Conservation (phyloP, 495 filamentous ascomycete genomes). For the Neurospora sp. region DNA sequence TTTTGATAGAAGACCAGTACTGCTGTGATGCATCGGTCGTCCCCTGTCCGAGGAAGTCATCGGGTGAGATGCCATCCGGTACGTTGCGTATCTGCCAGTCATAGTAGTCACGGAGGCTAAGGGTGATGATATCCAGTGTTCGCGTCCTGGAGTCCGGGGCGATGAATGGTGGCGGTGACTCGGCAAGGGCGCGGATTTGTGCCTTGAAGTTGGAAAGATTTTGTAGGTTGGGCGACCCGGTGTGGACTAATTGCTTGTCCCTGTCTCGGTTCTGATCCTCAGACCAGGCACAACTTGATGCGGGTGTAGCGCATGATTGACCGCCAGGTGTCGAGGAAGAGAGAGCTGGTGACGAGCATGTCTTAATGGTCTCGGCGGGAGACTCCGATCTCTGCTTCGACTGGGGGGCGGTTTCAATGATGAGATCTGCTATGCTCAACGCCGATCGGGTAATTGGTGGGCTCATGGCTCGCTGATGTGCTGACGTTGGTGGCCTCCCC, state of each 20-base stretch:
- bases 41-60: slow-evolving; percentile 17
- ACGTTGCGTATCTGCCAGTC: slow-evolving; percentile 23
- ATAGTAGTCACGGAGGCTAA: slow-evolving; percentile 19
- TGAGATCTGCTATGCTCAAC: slow-evolving; percentile 19
- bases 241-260: not conserved
- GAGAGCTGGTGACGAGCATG: not conserved
- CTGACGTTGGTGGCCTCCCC: not conserved
- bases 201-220: slow-evolving; percentile 11
- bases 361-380: not conserved
- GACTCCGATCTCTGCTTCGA: not conserved
- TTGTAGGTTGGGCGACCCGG: slow-evolving; percentile 7
- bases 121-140: slow-evolving; percentile 15
- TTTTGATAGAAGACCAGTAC: slow-evolving; percentile 22
- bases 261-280: slow-evolving; percentile 5
- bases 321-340: slow-evolving; percentile 7
- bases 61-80: slow-evolving; percentile 17
- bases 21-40: slow-evolving; percentile 13
- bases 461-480: not conserved
- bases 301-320: slow-evolving; percentile 6
- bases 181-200: slow-evolving; percentile 13
- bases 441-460: not conserved
- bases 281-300: slow-evolving; percentile 6
- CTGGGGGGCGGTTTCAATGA: slow-evolving; percentile 5
- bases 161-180: slow-evolving; percentile 12
- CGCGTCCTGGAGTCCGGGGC: slow-evolving; percentile 12